phyloP scores from a whole-genome alignment of 106 monocot genomes.

The Allium sativum region DNA sequence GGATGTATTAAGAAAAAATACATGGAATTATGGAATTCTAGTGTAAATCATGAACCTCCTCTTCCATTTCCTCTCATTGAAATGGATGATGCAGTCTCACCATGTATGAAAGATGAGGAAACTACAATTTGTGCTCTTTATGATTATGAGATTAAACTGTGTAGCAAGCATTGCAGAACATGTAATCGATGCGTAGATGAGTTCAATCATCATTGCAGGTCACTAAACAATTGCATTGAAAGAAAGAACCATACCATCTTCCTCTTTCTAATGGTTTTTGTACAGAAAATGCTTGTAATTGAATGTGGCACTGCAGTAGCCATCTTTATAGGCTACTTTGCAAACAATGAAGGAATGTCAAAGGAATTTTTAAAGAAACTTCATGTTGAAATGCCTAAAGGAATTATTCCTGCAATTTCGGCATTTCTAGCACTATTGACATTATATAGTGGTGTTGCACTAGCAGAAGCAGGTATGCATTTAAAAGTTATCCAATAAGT shows the following conservation, averaged over 20 bases:
- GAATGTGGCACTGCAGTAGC: conserved; percentile 68
- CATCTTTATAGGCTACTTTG: conserved; percentile 74
- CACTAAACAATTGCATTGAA: conserved; percentile 97
- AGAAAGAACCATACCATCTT: conserved; percentile 83
- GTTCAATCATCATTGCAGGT: conserved; percentile 98
- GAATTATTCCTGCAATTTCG: conserved; percentile 54
- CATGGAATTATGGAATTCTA: conserved; percentile 34
- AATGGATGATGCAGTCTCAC: conserved; percentile 37
- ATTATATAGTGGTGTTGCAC: too few species aligned
- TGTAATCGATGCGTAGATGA: conserved; percentile 92
- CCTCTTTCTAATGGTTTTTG: conserved; percentile 73
- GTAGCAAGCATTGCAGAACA: conserved; percentile 92
- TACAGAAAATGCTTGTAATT: conserved; percentile 56
- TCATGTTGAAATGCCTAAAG: conserved; percentile 54
- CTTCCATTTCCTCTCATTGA: conserved; percentile 64
- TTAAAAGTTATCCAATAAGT: too few species aligned
- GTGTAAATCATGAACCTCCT: conserved; percentile 39
- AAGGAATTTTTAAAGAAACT: conserved; percentile 48
- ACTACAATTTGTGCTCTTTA: conserved; percentile 80
- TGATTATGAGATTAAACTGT: conserved; percentile 82
- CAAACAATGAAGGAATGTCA: conserved; percentile 36
- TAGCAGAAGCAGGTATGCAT: too few species aligned
- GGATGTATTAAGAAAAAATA: conserved; percentile 65
- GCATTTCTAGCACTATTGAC: too few species aligned
- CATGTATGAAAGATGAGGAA: conserved; percentile 47